Evolutionary conservation across 2,329 filamentous ascomycete genomes (phyloP), one percentile per base, ranked within the genome.

Genomic region (Hypoxylon sp.): DNA sequence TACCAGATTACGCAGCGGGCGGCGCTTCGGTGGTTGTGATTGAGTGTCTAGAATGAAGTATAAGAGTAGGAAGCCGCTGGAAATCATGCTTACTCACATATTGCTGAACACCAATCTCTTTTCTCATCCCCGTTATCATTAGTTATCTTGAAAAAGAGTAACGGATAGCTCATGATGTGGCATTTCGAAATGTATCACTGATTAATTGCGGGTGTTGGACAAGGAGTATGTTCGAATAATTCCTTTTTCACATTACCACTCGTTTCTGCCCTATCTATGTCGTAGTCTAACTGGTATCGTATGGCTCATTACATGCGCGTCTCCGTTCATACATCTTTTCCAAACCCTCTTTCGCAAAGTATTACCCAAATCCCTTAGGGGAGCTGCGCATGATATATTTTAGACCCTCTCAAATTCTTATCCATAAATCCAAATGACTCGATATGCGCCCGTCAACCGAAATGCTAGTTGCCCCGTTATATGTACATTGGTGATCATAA

Each of bases 401-500:
- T 24, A 34, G 28, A 34, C 49, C 49, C 20, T 59, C 49, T 20
- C 24, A 51, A 15, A 52, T 39, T 44, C 34, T 17, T 53, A 43
- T 30, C 50, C 47, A 26, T 24, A 8, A 58, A 30, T 37, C 49
- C 49, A n/a, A 58, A 22, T 26, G 50, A 62, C 59, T 55, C 51
- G 39, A 61, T 56, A 46, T 50, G 50, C 62, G 55, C 62, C 62
- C 24, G 46, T 49, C n/a, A 17, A 54, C 62, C 49, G 32, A 15
- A 19, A 64, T 62, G 54, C 57, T 57, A 43, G 24, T 56, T 49
- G 22, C 39, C 55, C 32, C 32, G n/a, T 32, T 62, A 48, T 55
- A 34, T 62, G 22, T 62, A 65, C 62, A 62, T 7, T 32, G 50
- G 51, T 50, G 24, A 55, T 64, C 62, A 34, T 65, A 52, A 65